A percentile compares a stretch with the other conserved stretches of the same genome.
Evolutionary conservation across 495 filamentous ascomycete genomes (phyloP).

Genomic region (Xylaria longipes): DNA sequence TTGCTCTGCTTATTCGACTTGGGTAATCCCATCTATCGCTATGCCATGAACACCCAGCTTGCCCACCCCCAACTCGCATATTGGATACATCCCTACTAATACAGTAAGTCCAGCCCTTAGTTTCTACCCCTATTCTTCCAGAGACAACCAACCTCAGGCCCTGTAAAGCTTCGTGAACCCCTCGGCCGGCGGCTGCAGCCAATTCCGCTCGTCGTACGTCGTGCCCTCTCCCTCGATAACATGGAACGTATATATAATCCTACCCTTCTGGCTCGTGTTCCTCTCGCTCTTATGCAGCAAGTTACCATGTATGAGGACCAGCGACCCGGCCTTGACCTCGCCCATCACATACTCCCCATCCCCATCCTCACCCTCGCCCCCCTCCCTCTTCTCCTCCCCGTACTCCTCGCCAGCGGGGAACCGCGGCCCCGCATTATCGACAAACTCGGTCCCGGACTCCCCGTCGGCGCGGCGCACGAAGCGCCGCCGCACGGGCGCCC

Average conservation of each 20-base stretch:
- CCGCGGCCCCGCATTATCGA: slow-evolving; percentile 48
- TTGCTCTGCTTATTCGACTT: background rate
- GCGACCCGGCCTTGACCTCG: slow-evolving; percentile 83
- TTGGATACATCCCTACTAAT: slow-evolving; percentile 11
- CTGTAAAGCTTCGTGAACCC: slow-evolving; percentile 75
- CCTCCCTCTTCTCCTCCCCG: slow-evolving; percentile 38
- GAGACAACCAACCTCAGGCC: slow-evolving; percentile 19
- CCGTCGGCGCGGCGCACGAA: slow-evolving; percentile 68
- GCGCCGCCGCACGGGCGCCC: slow-evolving; percentile 66
- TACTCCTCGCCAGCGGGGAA: slow-evolving; percentile 55
- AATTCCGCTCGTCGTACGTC: slow-evolving; percentile 85
- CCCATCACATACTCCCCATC: slow-evolving; percentile 66
- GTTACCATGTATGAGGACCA: slow-evolving; percentile 97
- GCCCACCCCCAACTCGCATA: background rate
- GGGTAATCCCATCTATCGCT: background rate
- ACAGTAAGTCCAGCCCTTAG: background rate
- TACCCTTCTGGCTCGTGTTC: slow-evolving; percentile 81
- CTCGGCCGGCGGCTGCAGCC: slow-evolving; percentile 81
- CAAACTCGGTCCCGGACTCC: slow-evolving; percentile 61
- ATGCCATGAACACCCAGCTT: background rate
- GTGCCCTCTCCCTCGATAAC: slow-evolving; percentile 84
- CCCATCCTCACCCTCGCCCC: slow-evolving; percentile 30
- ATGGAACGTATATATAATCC: slow-evolving; percentile 98
- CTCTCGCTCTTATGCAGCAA: slow-evolving; percentile 94
- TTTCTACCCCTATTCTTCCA: background rate